These are phyloP conservation scores for Ceratocystis papillata DNA, from an alignment of 2,329 filamentous ascomycete genomes.

Conservation along the genomic window DNA sequence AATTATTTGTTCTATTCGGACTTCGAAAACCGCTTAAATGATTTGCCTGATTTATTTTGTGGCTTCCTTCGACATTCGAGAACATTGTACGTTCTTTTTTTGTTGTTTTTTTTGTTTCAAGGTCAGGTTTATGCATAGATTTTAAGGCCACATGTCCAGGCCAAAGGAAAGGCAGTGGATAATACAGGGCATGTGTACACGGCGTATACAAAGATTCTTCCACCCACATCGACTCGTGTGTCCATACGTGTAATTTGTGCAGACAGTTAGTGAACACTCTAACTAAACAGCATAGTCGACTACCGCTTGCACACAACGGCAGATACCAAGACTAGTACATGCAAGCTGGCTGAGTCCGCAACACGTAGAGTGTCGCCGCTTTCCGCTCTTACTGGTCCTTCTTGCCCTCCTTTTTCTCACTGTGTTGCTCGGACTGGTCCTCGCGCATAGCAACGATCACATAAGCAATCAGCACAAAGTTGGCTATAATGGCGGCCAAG, in stretches of 20 bases:
- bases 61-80: not conserved
- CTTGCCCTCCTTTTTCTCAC: slow-evolving; percentile 37
- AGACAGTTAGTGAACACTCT: too few relatives aligned
- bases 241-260: not conserved
- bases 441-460: slow-evolving; percentile 85
- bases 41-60: not conserved
- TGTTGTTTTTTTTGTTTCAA: not conserved
- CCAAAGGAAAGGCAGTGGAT: not conserved
- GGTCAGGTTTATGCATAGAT: not conserved
- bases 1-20: too few relatives aligned
- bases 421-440: slow-evolving; percentile 49
- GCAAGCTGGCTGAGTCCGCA: too few relatives aligned
- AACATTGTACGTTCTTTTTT: not conserved
- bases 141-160: not conserved
- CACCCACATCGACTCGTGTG: too few relatives aligned
- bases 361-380: too few relatives aligned
- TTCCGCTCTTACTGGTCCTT: slow-evolving; percentile 37
- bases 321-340: too few relatives aligned
- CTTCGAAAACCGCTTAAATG: too few relatives aligned
- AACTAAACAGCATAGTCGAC: too few relatives aligned
- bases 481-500: slow-evolving; percentile 77
- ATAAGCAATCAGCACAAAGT: slow-evolving; percentile 82
- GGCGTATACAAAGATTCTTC: too few relatives aligned
- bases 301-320: too few relatives aligned
- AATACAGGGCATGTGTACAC: too few relatives aligned